Conservation (phyloP, 2,329 filamentous ascomycete species). For the Polytolypa hystricis region DNA sequence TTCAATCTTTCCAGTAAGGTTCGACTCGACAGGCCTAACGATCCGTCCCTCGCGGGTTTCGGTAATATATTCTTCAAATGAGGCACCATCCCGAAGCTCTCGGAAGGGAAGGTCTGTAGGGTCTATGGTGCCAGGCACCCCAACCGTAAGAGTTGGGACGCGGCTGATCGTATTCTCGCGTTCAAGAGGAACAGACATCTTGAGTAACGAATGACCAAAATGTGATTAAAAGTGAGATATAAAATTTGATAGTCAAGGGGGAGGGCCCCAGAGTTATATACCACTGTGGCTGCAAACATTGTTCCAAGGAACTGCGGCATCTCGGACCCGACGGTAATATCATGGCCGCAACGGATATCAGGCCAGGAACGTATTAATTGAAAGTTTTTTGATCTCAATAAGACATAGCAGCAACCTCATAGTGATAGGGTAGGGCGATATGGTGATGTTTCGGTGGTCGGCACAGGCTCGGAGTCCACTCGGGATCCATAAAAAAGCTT, state of each 20-base stretch:
- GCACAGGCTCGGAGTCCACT: background rate
- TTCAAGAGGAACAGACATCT: conserved; percentile 1
- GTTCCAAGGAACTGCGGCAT: conserved; percentile 8
- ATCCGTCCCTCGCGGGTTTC: conserved; percentile 55
- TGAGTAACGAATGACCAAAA: background rate
- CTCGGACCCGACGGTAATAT: conserved; percentile 7
- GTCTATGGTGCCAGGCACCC: conserved; percentile 20
- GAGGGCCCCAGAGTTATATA: background rate
- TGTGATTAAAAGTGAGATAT: background rate
- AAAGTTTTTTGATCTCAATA: background rate
- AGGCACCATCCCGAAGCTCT: conserved; percentile 48
- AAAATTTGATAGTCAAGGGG: background rate
- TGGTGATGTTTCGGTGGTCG: background rate
- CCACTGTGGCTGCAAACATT: background rate
- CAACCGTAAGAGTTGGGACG: conserved; percentile 17
- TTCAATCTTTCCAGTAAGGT: conserved; percentile 40
- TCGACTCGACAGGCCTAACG: conserved; percentile 43
- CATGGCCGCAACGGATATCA: background rate
- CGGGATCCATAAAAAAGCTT: too few relatives aligned
- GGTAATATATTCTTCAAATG: conserved; percentile 55
- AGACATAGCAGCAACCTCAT: background rate
- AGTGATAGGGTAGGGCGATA: background rate
- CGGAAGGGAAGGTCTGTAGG: conserved; percentile 53
- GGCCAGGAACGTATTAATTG: too few relatives aligned
- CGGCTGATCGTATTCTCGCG: background rate